Evolutionary conservation across 257 asterid genomes (phyloP).

Genomic region (Plectranthus barbatus): DNA sequence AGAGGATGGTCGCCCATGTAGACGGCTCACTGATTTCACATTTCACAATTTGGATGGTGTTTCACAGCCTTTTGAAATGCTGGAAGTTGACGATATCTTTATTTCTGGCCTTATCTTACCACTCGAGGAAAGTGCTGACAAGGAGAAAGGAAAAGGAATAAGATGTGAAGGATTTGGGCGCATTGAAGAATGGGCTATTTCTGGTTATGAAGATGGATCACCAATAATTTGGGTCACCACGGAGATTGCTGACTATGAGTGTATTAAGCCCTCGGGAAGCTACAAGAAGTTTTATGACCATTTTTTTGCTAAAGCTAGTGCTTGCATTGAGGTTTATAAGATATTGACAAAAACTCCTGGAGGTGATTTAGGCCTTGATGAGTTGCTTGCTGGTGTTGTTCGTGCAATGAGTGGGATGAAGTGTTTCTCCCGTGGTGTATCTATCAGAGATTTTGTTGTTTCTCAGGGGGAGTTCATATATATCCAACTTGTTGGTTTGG

Average conservation of each 20-base stretch:
- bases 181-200: slow-evolving; percentile 88
- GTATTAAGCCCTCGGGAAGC: slow-evolving; percentile 66
- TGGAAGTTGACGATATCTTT: slow-evolving; percentile 66
- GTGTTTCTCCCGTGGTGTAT: slow-evolving; percentile 58
- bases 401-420: slow-evolving; percentile 78
- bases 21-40: slow-evolving; percentile 64
- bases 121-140: slow-evolving; percentile 48
- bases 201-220: slow-evolving; percentile 91
- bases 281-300: slow-evolving; percentile 70
- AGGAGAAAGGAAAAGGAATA: slow-evolving; percentile 52
- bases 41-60: slow-evolving; percentile 63
- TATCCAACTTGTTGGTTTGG: slow-evolving; percentile 78
- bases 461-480: slow-evolving; percentile 83
- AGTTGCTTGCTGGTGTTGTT: slow-evolving; percentile 81
- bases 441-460: slow-evolving; percentile 68
- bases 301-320: slow-evolving; percentile 74
- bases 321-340: slow-evolving; percentile 73
- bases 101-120: slow-evolving; percentile 70
- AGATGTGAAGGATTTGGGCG: slow-evolving; percentile 91
- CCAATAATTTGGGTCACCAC: slow-evolving; percentile 88
- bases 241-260: slow-evolving; percentile 76
- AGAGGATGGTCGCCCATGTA: slow-evolving; percentile 61
- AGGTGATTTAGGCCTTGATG: slow-evolving; percentile 66
- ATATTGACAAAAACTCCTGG: slow-evolving; percentile 62
- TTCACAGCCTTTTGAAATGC: slow-evolving; percentile 79